Percentiles rank a stretch among this genome's conserved stretches.
These are phyloP conservation scores for Mrakia blollopis DNA, from an alignment of 768 basidiomycete genomes.

Conservation along the genomic window DNA sequence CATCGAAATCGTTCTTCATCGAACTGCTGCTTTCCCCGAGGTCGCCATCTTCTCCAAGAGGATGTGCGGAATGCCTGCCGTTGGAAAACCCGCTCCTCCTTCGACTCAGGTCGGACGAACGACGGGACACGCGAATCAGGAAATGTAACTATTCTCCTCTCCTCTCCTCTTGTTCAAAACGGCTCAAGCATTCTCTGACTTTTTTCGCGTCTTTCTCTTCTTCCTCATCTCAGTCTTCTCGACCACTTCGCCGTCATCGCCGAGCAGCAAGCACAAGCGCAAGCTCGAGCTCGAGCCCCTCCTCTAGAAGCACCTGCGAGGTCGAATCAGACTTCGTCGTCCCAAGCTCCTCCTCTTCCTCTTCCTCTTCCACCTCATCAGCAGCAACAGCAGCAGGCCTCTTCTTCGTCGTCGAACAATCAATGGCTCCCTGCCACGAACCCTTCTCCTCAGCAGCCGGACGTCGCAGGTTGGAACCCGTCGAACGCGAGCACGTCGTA, in stretches of 20 bases:
- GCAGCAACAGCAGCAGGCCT: not conserved
- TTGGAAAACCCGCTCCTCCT: constrained; percentile 3
- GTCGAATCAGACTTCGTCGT: not conserved
- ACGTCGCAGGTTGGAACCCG: not conserved
- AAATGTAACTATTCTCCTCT: not conserved
- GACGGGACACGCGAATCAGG: not conserved
- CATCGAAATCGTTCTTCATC: constrained; percentile 18
- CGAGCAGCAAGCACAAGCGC: not conserved
- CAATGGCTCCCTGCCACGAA: not conserved
- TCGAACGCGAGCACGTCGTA: not conserved
- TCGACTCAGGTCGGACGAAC: not conserved
- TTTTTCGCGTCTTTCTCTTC: not conserved
- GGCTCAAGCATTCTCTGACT: not conserved
- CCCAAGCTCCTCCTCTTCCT: not conserved
- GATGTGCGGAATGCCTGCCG: constrained; percentile 23
- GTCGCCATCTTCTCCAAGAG: constrained; percentile 29
- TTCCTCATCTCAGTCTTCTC: not conserved
- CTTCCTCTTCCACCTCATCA: no score
- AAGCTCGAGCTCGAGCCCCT: not conserved
- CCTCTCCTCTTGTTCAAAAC: not conserved
- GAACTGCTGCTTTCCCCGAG: constrained; percentile 24
- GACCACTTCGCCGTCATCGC: constrained; percentile 12
- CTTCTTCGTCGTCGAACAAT: not conserved
- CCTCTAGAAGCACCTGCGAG: not conserved
- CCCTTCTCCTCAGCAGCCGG: not conserved